Base-by-base conservation (phyloP, 2,329 filamentous ascomycete genomes). In the Cadophora luteo-olivacea region DNA sequence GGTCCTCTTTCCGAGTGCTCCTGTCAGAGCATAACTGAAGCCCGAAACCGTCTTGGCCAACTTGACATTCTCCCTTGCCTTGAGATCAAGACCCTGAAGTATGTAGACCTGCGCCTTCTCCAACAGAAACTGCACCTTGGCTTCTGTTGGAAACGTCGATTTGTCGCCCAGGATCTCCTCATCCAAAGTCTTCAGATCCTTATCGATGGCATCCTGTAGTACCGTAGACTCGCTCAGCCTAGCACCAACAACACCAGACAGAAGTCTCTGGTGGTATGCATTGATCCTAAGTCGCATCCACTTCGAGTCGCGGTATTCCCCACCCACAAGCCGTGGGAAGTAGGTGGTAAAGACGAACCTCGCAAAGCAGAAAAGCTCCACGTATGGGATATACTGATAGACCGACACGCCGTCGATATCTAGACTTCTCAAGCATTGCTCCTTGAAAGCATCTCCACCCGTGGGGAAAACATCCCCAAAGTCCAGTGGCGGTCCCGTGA, bases 71-170 rank as follows among this genome's bases (percentile, higher is more conserved):
- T 89, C 84, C 70, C 87, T 86, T 0, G 95, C 94, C 75, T 91
- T 91, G 52, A 85, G 86, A 75, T 97, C 93, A 52, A 92, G 86
- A 0, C 94, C 93, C 73, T 97, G 91, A 76, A 97, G 88, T 29
- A 94, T 93, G 78, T 95, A 89, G 60, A 96, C 89, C 41, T 93
- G 91, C 1, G 94, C 91, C 72, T 92, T 87, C 79, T 99, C 96
- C 2, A 98, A 80, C 48, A 96, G 79, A 73, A 94, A 96, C 70
- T 90, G 86, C 3, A 91, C 87, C 74, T 84, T 86, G n/a, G 86
- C 84, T 41, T 86, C 80, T 1, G 75, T 78, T 8, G 77, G 76
- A 81, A 84, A 86, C 0, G 64, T 61, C 3, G 77, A 73, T 0
- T 78, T 76, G 5, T 73, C 72, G 11, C 71, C 74, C 32, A 84